Base-by-base conservation (phyloP, 257 asterid genomes). In the Solanum tacnaense region DNA sequence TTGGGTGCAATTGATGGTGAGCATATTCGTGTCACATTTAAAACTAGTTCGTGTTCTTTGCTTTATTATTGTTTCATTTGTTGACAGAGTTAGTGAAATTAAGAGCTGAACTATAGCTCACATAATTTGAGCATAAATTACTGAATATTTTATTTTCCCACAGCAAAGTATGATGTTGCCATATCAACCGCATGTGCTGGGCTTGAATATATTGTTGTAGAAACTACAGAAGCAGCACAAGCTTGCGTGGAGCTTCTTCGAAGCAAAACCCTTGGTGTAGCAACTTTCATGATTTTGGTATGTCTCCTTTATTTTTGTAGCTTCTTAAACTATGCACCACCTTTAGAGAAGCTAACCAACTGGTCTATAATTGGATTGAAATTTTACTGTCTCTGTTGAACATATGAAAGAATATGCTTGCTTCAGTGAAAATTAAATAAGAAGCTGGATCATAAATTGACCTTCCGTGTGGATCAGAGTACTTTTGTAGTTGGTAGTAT, bases 271-370 rank as follows among this genome's bases (percentile, higher is more conserved):
- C 96, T 97, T 86, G 99, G 99, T 89, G 99, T 95, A 90, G 98
- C 98, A 86, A 96, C 99, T 89, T 97, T 94, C 92, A 93, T 97
- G 99, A 97, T 97, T 90, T 93, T 97, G 98, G 99, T 97, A 93
- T 87, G 41, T 86, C 85, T 41, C 39, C 25, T 74, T 87, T 68
- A 18, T 12, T 38, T 75, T 39, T 76, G 60, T 39, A 6, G 58
- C 34, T 75, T 75, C 58, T 75, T 23, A 35, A 34, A 74, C 31
- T 74, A 35, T 35, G 52, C 49, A 23, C 52, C 18, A 0, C 21
- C 52, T 36, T 74, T 74, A 20, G 83, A 74, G 32, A 74, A 11
- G 29, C 5, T 72, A 72, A 72, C 6, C 46, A 72, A 72, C 27
- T 72, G 81, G 46, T 72, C 81, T 72, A 16, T 72, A 18, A 20